Evolutionary conservation across 441 rosid genomes (phyloP).

Genomic region (Metrosideros polymorpha): DNA sequence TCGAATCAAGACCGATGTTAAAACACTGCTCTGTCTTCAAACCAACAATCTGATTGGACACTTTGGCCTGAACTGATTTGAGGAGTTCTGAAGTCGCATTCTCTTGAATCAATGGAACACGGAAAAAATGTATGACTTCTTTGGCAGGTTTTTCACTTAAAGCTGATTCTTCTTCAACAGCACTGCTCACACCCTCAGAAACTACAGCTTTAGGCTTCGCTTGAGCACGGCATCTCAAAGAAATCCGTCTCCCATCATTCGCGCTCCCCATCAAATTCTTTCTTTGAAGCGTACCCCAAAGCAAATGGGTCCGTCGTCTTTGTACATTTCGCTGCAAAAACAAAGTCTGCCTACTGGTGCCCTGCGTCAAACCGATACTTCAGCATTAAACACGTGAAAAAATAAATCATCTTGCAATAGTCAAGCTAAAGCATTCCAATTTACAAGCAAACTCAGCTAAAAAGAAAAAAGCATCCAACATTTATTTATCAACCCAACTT

Average conservation of each 20-base stretch:
- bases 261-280: constrained; percentile 5
- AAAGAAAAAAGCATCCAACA: neutral
- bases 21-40: constrained; percentile 84
- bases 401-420: neutral
- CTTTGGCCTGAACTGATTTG: constrained; percentile 49
- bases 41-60: constrained; percentile 59
- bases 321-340: constrained; percentile 30
- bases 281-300: constrained; percentile 38
- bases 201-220: constrained; percentile 38
- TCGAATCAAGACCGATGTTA: constrained; percentile 49
- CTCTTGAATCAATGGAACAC: constrained; percentile 75
- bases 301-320: constrained; percentile 20
- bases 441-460: neutral
- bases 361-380: constrained; percentile 30
- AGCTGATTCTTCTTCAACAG: constrained; percentile 33
- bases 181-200: constrained; percentile 18
- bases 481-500: neutral
- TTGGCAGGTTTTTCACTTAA: constrained; percentile 36
- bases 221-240: constrained; percentile 46
- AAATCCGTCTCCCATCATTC: constrained; percentile 16
- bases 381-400: neutral
- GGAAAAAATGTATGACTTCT: constrained; percentile 69
- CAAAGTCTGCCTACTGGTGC: constrained; percentile 48
- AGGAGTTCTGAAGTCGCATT: constrained; percentile 59
- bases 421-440: neutral